Base-by-base conservation (phyloP, 305 asterid genomes). In the Ruellia speciosa region DNA sequence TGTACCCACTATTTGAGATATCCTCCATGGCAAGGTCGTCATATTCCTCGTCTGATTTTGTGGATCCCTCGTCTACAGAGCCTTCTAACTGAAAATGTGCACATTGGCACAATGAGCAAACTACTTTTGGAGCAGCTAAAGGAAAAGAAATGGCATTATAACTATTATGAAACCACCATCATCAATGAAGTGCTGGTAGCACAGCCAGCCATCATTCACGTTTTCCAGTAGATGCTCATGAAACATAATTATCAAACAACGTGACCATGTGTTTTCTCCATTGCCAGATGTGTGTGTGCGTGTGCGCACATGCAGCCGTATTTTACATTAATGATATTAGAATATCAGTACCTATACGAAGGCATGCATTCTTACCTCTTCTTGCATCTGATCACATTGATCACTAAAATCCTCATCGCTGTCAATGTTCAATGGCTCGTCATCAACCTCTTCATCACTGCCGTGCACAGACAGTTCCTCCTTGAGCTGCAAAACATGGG, bases 21-120 rank as follows among this genome's bases (percentile, higher is more conserved):
- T 82, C 96, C 75, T 71, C 79, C 90, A 88, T 76, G 16, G 97
- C 97, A 46, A 92, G 94, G 66, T 86, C 99, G 14, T 92, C 97
- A 15, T 86, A 88, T 78, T 92, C 98, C 77, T 87, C 97, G 0
- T 92, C 99, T 0, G 95, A 82, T 73, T 88, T 84, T 6, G 83
- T 80, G 20, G 86, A 92, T 67, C 72, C 96, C 67, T 92, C 99
- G 13, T 92, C 99, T 70, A 92, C 96, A 0, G 99, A 92, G 41
- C 97, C 99, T 79, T 88, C 99, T 74, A 82, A 46, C 97, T 88
- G 46, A 67, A 71, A 64, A 48, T 11, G 12, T 4, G 15, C 6
- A 14, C 4, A 14, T 5, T 12, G 15, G 15, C 49, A 43, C 5
- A 0, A 43, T 11, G 49, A 43, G 15, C 49, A 43, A 43, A 11